Conservation (phyloP, 345 rosid species). For the Syzygium aromaticum region DNA sequence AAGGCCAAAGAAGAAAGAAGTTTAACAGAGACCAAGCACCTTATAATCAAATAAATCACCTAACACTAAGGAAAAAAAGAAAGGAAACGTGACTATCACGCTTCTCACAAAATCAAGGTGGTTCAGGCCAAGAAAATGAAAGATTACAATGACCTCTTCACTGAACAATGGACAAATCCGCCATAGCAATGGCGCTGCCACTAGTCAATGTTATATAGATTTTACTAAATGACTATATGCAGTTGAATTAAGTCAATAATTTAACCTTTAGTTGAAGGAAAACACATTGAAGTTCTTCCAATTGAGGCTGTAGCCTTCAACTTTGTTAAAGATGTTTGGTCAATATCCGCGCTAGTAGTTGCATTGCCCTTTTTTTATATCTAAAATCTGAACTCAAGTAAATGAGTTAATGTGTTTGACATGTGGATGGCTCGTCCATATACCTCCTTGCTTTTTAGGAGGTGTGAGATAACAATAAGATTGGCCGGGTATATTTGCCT, state of each 20-base stretch:
- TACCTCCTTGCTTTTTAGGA: not conserved
- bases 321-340: not conserved
- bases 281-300: not conserved
- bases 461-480: not conserved
- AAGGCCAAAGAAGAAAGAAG: not conserved
- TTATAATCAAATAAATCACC: not conserved
- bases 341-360: not conserved
- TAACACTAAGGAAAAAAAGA: no score
- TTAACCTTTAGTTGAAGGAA: not conserved
- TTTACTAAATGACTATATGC: no score
- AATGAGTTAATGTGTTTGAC: not conserved
- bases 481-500: not conserved
- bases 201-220: no score
- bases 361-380: not conserved
- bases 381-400: not conserved
- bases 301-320: not conserved
- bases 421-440: not conserved
- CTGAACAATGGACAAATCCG: no score
- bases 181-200: no score
- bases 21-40: not conserved
- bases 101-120: not conserved
- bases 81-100: not conserved
- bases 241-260: not conserved
- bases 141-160: not conserved
- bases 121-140: not conserved